A percentile compares a stretch with the other conserved stretches of the same genome.
These are phyloP conservation scores for Ajuga chamaepitys DNA, from an alignment of 257 asterid species.

Conservation along the genomic window DNA sequence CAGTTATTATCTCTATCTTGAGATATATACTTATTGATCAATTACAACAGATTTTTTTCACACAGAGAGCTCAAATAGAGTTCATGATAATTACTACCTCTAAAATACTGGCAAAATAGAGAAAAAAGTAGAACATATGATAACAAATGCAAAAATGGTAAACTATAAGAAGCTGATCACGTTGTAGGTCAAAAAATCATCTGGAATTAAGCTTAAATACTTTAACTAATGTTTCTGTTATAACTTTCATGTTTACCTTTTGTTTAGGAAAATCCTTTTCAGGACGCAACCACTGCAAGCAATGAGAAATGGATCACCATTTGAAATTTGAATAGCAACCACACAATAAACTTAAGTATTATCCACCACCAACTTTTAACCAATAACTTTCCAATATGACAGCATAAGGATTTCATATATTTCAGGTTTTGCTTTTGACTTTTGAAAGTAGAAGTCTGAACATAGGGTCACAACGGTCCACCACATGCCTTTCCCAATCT, in stretches of 20 bases:
- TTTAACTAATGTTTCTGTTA: background rate
- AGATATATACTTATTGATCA: background rate
- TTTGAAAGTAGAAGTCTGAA: constrained; percentile 64
- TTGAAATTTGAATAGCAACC: constrained; percentile 13
- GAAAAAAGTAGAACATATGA: background rate
- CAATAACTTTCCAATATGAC: background rate
- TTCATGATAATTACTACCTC: background rate
- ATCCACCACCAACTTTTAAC: background rate
- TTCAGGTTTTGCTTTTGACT: constrained; percentile 18
- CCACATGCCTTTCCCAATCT: constrained; percentile 85
- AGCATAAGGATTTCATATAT: constrained; percentile 11
- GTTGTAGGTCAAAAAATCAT: background rate
- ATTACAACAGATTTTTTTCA: background rate
- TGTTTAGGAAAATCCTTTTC: background rate
- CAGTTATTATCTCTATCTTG: background rate
- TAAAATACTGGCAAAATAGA: background rate
- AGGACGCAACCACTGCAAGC: background rate
- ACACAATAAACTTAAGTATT: background rate
- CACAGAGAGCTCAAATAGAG: background rate
- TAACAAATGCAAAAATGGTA: background rate
- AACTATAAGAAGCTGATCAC: background rate
- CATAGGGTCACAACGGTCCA: constrained; percentile 77
- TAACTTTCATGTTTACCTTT: constrained; percentile 1
- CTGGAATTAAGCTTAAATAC: background rate
- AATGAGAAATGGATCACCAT: constrained; percentile 3